These are phyloP conservation scores for Rhizopogon vinicolor DNA, from an alignment of 768 basidiomycete species.

Conservation along the genomic window DNA sequence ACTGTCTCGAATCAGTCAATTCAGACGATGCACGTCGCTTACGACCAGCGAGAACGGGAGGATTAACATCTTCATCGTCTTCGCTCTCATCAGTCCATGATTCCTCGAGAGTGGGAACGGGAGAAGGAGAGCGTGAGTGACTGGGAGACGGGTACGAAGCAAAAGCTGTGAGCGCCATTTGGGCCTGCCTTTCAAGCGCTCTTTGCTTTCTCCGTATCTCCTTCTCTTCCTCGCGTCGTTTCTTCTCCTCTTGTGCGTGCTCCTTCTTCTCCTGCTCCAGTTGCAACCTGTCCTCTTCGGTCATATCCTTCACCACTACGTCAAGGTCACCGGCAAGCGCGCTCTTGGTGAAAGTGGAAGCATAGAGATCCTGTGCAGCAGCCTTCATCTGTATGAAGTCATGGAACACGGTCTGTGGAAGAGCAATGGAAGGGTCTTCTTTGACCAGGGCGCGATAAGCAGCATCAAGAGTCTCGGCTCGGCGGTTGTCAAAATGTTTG, in stretches of 20 bases:
- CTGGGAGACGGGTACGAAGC: conserved; percentile 15
- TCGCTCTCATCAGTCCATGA: conserved; percentile 11
- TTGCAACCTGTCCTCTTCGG: conserved; percentile 1
- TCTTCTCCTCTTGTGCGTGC: conserved; percentile 3
- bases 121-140: conserved; percentile 3
- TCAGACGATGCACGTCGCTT: conserved; percentile 13
- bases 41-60: conserved; percentile 12
- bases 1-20: neutral
- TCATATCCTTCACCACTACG: conserved; percentile 23
- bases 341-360: conserved; percentile 21
- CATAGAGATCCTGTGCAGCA: conserved; percentile 24
- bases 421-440: conserved; percentile 2
- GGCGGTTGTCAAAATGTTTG: conserved; percentile 17
- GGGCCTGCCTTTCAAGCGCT: neutral
- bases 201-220: conserved; percentile 1
- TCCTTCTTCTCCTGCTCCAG: conserved; percentile 8
- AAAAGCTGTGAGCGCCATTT: neutral
- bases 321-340: conserved; percentile 25
- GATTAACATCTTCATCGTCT: conserved; percentile 8
- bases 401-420: conserved; percentile 11
- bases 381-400: conserved; percentile 27
- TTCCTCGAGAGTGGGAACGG: conserved; percentile 5
- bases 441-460: conserved; percentile 22
- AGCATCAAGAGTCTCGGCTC: conserved; percentile 19
- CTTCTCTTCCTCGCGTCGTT: conserved; percentile 1